These are phyloP conservation scores for Vanrija sp. DNA, from an alignment of 1,284 basidiomycete species.

Conservation along the genomic window DNA sequence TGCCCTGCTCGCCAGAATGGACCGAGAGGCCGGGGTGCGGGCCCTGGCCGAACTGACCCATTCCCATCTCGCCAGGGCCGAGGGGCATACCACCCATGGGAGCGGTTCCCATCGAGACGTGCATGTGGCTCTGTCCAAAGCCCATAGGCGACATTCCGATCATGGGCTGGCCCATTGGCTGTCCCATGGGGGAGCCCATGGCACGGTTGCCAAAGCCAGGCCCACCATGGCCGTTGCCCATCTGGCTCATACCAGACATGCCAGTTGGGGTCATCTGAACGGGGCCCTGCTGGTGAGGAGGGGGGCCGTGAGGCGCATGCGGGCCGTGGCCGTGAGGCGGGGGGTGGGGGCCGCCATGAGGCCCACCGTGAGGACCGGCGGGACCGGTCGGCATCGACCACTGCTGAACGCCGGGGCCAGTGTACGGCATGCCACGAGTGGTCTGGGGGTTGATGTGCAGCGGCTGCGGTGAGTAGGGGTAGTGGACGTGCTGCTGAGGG, in stretches of 20 bases:
- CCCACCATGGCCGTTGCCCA: conserved; percentile 14
- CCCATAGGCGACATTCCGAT: conserved; percentile 22
- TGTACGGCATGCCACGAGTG: conserved; percentile 39
- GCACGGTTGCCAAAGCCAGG: conserved; percentile 13
- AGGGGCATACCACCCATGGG: conserved; percentile 29
- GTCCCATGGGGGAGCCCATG: conserved; percentile 25
- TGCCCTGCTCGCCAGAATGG: conserved; percentile 53
- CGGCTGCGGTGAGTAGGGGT: conserved; percentile 43
- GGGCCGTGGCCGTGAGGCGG: not conserved
- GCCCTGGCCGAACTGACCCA: conserved; percentile 31
- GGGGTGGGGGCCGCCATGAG: conserved; percentile 4
- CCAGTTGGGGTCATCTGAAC: conserved; percentile 37
- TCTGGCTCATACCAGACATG: conserved; percentile 28
- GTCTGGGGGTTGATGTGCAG: conserved; percentile 38
- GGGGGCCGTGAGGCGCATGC: conserved; percentile 17
- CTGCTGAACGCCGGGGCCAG: conserved; percentile 37
- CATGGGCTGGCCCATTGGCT: conserved; percentile 19
- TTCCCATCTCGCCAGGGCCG: conserved; percentile 25
- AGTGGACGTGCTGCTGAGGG: conserved; percentile 44
- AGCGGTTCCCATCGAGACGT: conserved; percentile 36
- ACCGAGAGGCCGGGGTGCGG: conserved; percentile 40
- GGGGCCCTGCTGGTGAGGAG: conserved; percentile 19
- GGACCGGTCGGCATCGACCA: conserved; percentile 20
- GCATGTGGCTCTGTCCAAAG: conserved; percentile 34
- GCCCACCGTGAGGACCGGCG: conserved; percentile 6